Evolutionary conservation across 768 basidiomycete genomes (phyloP).

Genomic region (Zangia roseola): DNA sequence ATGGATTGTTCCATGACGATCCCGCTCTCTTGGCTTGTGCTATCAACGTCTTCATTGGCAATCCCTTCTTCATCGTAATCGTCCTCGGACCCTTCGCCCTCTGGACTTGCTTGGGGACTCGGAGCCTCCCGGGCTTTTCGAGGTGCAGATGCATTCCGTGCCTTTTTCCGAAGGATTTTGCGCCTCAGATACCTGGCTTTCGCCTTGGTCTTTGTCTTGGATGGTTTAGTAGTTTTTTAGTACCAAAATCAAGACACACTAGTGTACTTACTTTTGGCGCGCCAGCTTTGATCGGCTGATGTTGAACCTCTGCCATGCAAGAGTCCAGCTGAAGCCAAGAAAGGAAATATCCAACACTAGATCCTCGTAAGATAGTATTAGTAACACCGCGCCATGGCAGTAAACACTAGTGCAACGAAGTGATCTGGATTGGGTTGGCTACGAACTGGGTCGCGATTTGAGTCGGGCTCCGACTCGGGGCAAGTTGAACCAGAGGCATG

Average conservation of each 20-base stretch:
- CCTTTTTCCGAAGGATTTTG: constrained; percentile 67
- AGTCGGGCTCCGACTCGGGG: not conserved
- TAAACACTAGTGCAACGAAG: too few species aligned
- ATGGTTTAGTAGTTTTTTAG: constrained; percentile 3
- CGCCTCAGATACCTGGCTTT: constrained; percentile 71
- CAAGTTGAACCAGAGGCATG: constrained; percentile 3
- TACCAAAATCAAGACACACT: not conserved
- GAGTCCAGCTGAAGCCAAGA: not conserved
- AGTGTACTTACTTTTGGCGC: constrained; percentile 21
- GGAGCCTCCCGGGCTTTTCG: constrained; percentile 23
- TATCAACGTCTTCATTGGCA: constrained; percentile 16
- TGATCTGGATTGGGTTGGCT: not conserved
- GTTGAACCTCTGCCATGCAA: constrained; percentile 12
- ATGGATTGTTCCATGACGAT: constrained; percentile 7
- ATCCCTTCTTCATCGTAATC: constrained; percentile 11
- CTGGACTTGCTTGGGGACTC: constrained; percentile 13
- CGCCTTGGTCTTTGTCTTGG: constrained; percentile 63
- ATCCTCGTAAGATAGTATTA: too few species aligned
- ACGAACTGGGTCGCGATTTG: not conserved
- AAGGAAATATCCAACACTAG: too few species aligned
- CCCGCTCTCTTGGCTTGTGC: constrained; percentile 7
- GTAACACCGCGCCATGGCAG: too few species aligned
- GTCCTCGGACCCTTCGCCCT: constrained; percentile 26
- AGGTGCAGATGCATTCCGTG: constrained; percentile 34
- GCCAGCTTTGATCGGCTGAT: not conserved